Conservation (phyloP, 805 yeast genomes). For the Zygosaccharomyces kombuchaensis region DNA sequence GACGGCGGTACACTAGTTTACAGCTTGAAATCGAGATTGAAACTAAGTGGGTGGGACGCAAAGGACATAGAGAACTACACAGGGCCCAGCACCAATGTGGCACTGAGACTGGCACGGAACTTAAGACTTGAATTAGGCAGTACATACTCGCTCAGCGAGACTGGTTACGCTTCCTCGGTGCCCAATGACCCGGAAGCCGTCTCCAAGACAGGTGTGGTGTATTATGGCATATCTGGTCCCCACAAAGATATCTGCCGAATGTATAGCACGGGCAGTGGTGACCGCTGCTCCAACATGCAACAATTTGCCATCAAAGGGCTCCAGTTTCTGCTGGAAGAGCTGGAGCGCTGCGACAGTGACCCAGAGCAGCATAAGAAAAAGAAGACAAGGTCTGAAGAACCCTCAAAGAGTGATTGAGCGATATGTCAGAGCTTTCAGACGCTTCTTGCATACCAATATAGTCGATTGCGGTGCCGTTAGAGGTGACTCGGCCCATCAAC, state of each 20-base stretch:
- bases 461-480: background rate
- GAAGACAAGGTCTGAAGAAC: conserved; percentile 6
- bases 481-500: background rate
- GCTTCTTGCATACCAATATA: background rate
- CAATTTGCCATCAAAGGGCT: conserved; percentile 67
- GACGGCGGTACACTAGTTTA: conserved; percentile 82
- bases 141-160: conserved; percentile 75
- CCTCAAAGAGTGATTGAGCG: background rate
- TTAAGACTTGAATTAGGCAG: conserved; percentile 76
- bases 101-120: conserved; percentile 70
- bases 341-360: conserved; percentile 28
- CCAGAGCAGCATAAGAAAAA: conserved; percentile 6
- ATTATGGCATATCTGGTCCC: conserved; percentile 67
- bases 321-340: conserved; percentile 50
- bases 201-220: conserved; percentile 53
- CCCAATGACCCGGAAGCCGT: conserved; percentile 38
- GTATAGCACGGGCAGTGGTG: conserved; percentile 42
- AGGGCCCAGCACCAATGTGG: conserved; percentile 78
- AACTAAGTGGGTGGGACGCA: conserved; percentile 73
- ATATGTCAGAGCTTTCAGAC: background rate
- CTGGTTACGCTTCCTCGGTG: conserved; percentile 68
- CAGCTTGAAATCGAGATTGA: conserved; percentile 67
- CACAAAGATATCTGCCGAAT: conserved; percentile 46
- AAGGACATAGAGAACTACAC: conserved; percentile 67
- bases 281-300: conserved; percentile 69